Percentiles rank a stretch among this genome's conserved stretches.
These are phyloP conservation scores for Triticum dicoccoides DNA, from an alignment of 176 grass and related monocot genomes.

Conservation along the genomic window DNA sequence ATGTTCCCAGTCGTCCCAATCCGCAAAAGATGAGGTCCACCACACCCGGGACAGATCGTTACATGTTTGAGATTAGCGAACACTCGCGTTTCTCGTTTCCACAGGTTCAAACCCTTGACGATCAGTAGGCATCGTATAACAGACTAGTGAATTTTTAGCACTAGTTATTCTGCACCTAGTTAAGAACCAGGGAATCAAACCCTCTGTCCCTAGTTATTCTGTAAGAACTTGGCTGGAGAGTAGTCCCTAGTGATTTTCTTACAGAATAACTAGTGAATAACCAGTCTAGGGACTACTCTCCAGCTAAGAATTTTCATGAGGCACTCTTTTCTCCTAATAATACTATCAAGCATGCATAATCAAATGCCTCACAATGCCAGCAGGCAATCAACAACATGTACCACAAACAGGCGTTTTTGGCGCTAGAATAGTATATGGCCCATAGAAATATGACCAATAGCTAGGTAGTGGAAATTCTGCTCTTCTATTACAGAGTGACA, in stretches of 20 bases:
- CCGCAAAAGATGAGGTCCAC: too few species aligned
- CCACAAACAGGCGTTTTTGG: constrained; percentile 8
- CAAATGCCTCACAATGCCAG: neutral
- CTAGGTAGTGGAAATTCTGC: constrained; percentile 3
- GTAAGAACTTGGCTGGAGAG: neutral
- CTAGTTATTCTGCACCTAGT: too few species aligned
- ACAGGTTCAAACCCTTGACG: too few species aligned
- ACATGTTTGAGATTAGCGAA: too few species aligned
- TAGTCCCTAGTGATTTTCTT: neutral
- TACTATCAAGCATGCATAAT: neutral
- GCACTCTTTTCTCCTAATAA: neutral
- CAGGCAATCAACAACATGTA: neutral
- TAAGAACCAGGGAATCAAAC: too few species aligned
- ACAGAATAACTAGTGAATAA: neutral
- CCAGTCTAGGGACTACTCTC: neutral
- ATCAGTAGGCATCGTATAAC: too few species aligned
- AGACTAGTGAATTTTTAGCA: too few species aligned
- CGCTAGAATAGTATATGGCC: constrained; percentile 3
- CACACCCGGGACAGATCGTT: too few species aligned
- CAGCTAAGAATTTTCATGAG: neutral
- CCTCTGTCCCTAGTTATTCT: too few species aligned
- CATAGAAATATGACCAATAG: neutral
- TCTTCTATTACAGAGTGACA: neutral
- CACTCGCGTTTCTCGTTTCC: too few species aligned
- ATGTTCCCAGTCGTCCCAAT: too few species aligned